Evolutionary conservation across 768 basidiomycete species (phyloP), one percentile per base, ranked within the genome.

Genomic region (Phanerochaete carnosa): DNA sequence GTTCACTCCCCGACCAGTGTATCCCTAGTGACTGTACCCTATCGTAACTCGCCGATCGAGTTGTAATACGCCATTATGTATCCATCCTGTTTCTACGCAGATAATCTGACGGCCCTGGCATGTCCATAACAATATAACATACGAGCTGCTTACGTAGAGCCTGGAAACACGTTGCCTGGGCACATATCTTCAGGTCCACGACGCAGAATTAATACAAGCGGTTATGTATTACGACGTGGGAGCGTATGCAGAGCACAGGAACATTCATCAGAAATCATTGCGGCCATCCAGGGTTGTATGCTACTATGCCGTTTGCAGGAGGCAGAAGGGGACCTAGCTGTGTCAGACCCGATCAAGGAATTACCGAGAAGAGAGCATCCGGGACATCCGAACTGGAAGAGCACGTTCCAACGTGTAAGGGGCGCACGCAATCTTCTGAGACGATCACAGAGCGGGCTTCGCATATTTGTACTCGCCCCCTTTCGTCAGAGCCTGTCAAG

Each of bases 401-500:
- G 5, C 13, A 25, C 9, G 26, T 39, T 54, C 52, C 16, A 49
- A 55, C 54, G 35, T 39, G 16, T 25, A 5, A 39, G 39, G 35
- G 28, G 22, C 3, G 54, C 54, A 37, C 54, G 54, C 35, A 55
- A 55, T 55, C 54, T 55, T 37, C 54, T 23, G 23, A 29, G 13
- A n/a, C 45, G 57, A 50, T 59, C 57, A 62, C n/a, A 62, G 52
- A 37, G 57, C 58, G 62, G 57, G 39, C 46, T 54, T 57, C 29
- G 60, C 64, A 49, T 64, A 60, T 37, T 57, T 56, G 58, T 62
- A 65, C 60, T 63, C 59, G 19, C 64, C 64, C 29, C 62, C 65
- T 19, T 62, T 63, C 57, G 49, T 29, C 33, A 73, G 50, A 3
- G 67, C 73, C 73, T 73, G 45, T 28, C 15, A 51, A 25, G 25